phyloP scores from a whole-genome alignment of 805 yeast species.

The Vanderwaltozyma yarrowii region DNA sequence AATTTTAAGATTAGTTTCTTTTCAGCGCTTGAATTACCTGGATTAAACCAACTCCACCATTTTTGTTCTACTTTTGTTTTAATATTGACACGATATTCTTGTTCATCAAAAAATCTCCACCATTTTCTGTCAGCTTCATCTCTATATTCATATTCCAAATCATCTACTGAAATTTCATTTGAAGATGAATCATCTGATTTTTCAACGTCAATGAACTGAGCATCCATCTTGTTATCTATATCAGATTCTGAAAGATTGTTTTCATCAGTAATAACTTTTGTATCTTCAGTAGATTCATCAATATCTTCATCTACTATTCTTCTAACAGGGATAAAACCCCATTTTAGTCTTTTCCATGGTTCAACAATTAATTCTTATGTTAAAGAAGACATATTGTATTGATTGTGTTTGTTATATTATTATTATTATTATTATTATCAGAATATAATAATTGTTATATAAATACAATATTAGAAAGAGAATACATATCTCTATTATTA shows the following conservation, averaged over 20 bases:
- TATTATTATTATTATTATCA: too few species aligned
- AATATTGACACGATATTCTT: constrained; percentile 43
- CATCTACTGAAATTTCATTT: not conserved
- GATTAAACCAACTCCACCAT: constrained; percentile 50
- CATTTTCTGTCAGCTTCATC: constrained; percentile 45
- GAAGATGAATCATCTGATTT: not conserved
- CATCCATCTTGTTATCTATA: not conserved
- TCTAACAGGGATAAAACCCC: constrained; percentile 27
- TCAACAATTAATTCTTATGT: constrained; percentile 16
- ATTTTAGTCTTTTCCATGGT: constrained; percentile 25
- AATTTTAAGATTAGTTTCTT: constrained; percentile 37
- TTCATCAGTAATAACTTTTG: not conserved
- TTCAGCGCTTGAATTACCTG: constrained; percentile 36
- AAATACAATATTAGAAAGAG: too few species aligned
- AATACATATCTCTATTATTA: too few species aligned
- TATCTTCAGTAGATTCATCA: constrained; percentile 9
- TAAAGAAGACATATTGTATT: constrained; percentile 6
- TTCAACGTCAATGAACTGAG: not conserved
- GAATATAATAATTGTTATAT: too few species aligned
- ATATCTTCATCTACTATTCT: constrained; percentile 22
- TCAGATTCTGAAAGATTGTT: not conserved
- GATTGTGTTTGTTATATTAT: too few species aligned
- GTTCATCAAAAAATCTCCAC: constrained; percentile 52
- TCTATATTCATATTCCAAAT: constrained; percentile 31
- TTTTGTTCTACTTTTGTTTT: constrained; percentile 22